Evolutionary conservation across 305 asterid species (phyloP).

Genomic region (Solanum hybrid): DNA sequence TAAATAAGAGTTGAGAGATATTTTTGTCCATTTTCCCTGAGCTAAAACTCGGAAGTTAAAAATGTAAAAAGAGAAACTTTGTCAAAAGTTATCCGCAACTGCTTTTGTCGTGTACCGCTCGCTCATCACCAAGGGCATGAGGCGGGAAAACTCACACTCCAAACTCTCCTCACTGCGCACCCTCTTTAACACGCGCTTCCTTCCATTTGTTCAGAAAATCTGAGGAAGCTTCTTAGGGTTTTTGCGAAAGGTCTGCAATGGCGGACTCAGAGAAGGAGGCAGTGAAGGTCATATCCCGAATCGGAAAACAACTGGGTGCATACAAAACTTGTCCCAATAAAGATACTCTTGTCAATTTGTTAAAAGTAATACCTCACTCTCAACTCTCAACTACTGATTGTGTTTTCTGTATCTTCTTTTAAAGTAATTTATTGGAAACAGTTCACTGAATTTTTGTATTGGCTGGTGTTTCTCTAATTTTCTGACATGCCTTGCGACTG

Average conservation of each 20-base stretch:
- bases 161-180: neutral
- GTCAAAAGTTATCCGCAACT: neutral
- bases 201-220: neutral
- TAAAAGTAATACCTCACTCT: slow-evolving; percentile 34
- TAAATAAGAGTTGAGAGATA: neutral
- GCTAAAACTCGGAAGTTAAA: neutral
- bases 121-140: neutral
- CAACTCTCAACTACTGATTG: neutral
- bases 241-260: slow-evolving; percentile 19
- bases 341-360: slow-evolving; percentile 43
- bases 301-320: slow-evolving; percentile 43
- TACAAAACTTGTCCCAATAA: slow-evolving; percentile 50
- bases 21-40: neutral
- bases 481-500: neutral
- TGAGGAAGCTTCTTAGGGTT: neutral
- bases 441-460: neutral
- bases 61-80: neutral
- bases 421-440: neutral
- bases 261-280: slow-evolving; percentile 36
- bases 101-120: neutral
- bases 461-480: neutral
- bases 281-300: slow-evolving; percentile 20
- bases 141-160: neutral
- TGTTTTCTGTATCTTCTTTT: neutral
- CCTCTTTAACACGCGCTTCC: neutral